Conservation (phyloP, 257 asterid genomes). For the Parsonsia alboflavescens region DNA sequence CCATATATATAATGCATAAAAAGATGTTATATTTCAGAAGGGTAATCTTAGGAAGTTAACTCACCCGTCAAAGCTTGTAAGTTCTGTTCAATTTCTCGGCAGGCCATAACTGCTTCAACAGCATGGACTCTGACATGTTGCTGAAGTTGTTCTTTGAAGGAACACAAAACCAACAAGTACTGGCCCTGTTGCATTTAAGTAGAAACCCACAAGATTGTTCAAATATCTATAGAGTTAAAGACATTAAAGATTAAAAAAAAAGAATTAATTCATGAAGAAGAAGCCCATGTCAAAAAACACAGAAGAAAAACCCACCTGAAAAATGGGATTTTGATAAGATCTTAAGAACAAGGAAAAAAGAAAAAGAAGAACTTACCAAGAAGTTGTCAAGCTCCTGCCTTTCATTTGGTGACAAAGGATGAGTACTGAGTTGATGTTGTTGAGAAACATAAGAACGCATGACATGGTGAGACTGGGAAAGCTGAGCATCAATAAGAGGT, state of each 20-base stretch:
- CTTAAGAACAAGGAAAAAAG: neutral
- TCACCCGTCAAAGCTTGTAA: constrained; percentile 83
- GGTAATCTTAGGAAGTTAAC: neutral
- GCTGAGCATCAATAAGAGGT: constrained; percentile 84
- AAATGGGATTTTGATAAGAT: neutral
- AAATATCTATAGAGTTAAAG: neutral
- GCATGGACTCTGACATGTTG: constrained; percentile 98
- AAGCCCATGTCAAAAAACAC: no score
- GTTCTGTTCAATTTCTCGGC: constrained; percentile 91
- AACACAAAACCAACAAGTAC: constrained; percentile 76
- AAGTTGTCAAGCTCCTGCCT: constrained; percentile 82
- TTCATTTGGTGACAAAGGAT: constrained; percentile 48
- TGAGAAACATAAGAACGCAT: constrained; percentile 57
- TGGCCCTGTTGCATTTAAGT: constrained; percentile 52
- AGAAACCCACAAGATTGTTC: neutral
- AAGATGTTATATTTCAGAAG: constrained; percentile 7
- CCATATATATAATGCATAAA: constrained; percentile 2
- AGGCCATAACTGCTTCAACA: constrained; percentile 98
- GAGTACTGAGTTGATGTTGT: constrained; percentile 31
- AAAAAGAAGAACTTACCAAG: constrained; percentile 48
- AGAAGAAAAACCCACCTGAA: neutral
- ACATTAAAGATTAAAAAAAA: neutral
- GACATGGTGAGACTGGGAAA: constrained; percentile 64
- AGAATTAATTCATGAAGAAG: neutral
- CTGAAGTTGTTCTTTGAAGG: constrained; percentile 94